Conservation (phyloP, 2,329 filamentous ascomycete species). For the Colletotrichum sp. region DNA sequence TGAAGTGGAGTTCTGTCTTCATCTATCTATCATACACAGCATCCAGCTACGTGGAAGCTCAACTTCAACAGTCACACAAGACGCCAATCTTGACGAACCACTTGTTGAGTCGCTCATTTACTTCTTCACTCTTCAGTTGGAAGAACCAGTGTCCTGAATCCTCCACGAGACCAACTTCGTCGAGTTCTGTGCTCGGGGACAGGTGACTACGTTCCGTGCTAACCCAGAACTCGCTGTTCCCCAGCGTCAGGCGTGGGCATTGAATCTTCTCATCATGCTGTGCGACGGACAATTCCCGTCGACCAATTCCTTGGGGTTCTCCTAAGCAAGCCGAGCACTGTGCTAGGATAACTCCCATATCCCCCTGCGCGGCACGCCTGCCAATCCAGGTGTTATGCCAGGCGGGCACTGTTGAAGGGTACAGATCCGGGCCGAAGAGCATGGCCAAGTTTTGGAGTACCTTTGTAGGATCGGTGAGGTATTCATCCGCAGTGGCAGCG, state of each 20-base stretch:
- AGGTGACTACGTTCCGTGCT: background rate
- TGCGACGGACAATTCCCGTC: background rate
- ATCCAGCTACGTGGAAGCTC: background rate
- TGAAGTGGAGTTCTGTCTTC: background rate
- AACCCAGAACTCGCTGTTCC: background rate
- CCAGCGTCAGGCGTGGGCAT: background rate
- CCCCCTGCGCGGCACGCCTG: background rate
- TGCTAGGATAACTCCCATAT: background rate
- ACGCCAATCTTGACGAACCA: background rate
- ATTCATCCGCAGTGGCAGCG: background rate
- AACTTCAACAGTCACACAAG: background rate
- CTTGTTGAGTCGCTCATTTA: background rate
- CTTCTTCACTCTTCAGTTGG: background rate
- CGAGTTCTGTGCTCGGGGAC: background rate
- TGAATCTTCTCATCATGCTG: background rate
- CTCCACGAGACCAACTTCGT: background rate
- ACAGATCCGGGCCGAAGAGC: background rate
- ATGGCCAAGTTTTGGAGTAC: background rate
- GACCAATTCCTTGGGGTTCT: background rate
- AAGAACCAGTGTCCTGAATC: background rate
- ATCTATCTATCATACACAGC: background rate
- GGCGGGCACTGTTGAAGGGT: background rate
- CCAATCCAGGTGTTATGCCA: conserved; percentile 8
- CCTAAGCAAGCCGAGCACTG: background rate
- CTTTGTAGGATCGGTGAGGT: background rate